Percentiles rank a stretch among this genome's conserved stretches.
Conservation (phyloP, 2,329 filamentous ascomycete genomes). For the Sarocladium oryzae region DNA sequence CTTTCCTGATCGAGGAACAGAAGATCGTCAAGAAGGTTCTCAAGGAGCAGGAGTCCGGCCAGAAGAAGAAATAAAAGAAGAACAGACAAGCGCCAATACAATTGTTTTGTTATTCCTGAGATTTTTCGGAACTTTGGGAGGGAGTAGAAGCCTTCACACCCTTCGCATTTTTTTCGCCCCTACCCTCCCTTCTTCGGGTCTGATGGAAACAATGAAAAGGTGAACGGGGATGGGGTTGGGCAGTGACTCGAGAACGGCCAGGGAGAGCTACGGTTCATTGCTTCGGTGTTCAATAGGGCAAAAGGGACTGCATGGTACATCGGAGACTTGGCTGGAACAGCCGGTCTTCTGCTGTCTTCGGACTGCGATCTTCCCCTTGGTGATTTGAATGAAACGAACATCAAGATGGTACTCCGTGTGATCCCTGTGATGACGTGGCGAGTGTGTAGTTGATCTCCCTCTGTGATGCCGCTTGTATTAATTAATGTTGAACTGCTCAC, state of each 20-base stretch:
- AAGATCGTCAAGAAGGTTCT: constrained; percentile 99
- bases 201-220: constrained; percentile 11
- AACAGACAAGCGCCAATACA: constrained; percentile 6
- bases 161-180: background rate
- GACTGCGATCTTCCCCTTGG: constrained; percentile 37
- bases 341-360: constrained; percentile 39
- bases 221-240: background rate
- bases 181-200: constrained; percentile 12
- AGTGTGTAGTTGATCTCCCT: too few relatives aligned
- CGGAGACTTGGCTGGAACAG: constrained; percentile 27
- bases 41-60: constrained; percentile 85
- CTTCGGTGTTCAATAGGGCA: constrained; percentile 48
- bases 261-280: constrained; percentile 34
- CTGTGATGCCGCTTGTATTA: too few relatives aligned
- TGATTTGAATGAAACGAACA: constrained; percentile 39
- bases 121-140: constrained; percentile 21
- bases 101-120: constrained; percentile 9
- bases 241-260: constrained; percentile 7
- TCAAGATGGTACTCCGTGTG: constrained; percentile 26
- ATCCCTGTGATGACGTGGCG: too few relatives aligned
- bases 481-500: too few relatives aligned
- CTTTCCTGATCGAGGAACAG: constrained; percentile 99
- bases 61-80: constrained; percentile 60
- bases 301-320: constrained; percentile 43
- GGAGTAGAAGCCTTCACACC: constrained; percentile 1